Conservation (phyloP, 805 yeast species). For the Torulaspora indica region DNA sequence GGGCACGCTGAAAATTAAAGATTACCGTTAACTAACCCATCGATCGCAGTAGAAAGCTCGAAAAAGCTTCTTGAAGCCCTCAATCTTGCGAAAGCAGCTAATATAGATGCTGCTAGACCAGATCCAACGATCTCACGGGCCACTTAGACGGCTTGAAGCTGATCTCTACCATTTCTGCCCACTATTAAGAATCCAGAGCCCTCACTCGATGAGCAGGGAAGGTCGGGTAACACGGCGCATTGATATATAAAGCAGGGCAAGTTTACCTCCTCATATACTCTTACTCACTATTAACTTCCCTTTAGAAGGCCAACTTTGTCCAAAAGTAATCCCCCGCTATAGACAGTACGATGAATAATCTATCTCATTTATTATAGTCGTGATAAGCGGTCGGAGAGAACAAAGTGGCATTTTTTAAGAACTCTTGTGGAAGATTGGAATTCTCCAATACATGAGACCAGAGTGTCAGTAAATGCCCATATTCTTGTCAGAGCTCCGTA, state of each 20-base stretch:
- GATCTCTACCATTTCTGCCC: background rate
- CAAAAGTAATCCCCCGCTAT: slow-evolving; percentile 59
- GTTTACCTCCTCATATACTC: too few species aligned
- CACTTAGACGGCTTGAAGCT: background rate
- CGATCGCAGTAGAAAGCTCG: background rate
- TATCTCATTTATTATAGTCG: slow-evolving; percentile 23
- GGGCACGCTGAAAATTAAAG: background rate
- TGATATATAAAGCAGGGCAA: background rate
- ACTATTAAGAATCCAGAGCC: background rate
- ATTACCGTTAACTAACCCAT: background rate
- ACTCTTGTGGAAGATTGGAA: slow-evolving; percentile 33
- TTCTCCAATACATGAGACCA: slow-evolving; percentile 27
- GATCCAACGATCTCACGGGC: background rate
- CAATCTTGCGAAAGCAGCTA: background rate
- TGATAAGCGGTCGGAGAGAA: slow-evolving; percentile 37
- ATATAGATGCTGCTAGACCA: background rate
- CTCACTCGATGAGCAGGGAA: background rate
- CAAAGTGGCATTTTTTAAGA: slow-evolving; percentile 30
- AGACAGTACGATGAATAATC: slow-evolving; percentile 54
- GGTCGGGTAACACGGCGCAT: background rate
- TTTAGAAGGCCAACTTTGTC: slow-evolving; percentile 47
- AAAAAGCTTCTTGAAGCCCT: background rate
- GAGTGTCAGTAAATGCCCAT: slow-evolving; percentile 37
- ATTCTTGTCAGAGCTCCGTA: slow-evolving; percentile 10
- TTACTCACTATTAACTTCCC: too few species aligned